These are phyloP conservation scores for Xylaria sp. DNA, from an alignment of 495 filamentous ascomycete genomes.

Conservation along the genomic window DNA sequence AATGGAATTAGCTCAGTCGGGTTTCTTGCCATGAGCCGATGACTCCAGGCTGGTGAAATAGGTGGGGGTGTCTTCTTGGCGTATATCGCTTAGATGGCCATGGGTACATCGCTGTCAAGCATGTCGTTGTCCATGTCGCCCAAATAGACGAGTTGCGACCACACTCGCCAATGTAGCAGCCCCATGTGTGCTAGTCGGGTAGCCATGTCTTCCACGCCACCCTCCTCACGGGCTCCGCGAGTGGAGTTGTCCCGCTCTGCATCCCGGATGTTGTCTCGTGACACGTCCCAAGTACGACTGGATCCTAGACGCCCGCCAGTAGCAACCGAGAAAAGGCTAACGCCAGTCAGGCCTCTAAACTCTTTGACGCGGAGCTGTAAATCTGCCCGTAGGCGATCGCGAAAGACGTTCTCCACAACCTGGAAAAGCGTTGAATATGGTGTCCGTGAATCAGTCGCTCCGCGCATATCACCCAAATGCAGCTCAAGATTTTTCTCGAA, in stretches of 20 bases:
- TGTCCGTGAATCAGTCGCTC: neutral
- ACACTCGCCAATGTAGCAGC: slow-evolving; percentile 86
- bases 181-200: slow-evolving; percentile 79
- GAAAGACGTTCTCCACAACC: slow-evolving; percentile 49
- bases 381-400: slow-evolving; percentile 49
- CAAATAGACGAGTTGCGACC: slow-evolving; percentile 74
- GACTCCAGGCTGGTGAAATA: neutral
- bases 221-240: slow-evolving; percentile 54
- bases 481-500: slow-evolving; percentile 53
- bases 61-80: slow-evolving; percentile 6
- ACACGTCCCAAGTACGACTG: slow-evolving; percentile 35
- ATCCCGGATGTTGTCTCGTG: slow-evolving; percentile 35
- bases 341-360: slow-evolving; percentile 55
- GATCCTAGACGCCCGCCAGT: slow-evolving; percentile 48
- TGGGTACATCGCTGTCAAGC: slow-evolving; percentile 34
- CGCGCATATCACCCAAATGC: slow-evolving; percentile 44
- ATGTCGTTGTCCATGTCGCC: slow-evolving; percentile 40
- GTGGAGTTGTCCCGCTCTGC: slow-evolving; percentile 35
- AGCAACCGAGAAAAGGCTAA: slow-evolving; percentile 59
- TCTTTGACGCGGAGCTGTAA: slow-evolving; percentile 55
- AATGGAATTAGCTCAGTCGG: neutral
- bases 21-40: neutral
- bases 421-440: slow-evolving; percentile 43
- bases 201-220: slow-evolving; percentile 70
- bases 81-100: slow-evolving; percentile 33